Percentiles rank a stretch among this genome's conserved stretches.
These are phyloP conservation scores for Orbilia quercus DNA, from an alignment of 2,329 filamentous ascomycete species.

Conservation along the genomic window DNA sequence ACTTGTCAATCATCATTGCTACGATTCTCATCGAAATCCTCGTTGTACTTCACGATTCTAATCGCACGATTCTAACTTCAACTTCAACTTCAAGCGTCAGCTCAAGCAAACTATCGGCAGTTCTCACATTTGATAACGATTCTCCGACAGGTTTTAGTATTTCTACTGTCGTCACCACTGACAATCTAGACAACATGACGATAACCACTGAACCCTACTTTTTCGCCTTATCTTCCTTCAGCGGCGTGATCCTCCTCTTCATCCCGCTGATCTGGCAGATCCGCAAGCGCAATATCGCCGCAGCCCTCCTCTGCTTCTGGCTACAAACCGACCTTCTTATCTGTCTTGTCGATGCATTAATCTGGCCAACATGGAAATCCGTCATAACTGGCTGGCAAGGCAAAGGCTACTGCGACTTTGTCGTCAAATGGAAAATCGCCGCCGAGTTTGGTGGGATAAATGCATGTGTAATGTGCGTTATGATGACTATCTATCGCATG, in stretches of 20 bases:
- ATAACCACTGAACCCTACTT: conserved; percentile 28
- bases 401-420: conserved; percentile 72
- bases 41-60: conserved; percentile 11
- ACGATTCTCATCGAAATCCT: conserved; percentile 17
- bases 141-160: not conserved
- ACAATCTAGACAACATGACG: conserved; percentile 23
- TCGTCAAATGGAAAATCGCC: conserved; percentile 70
- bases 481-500: conserved; percentile 71
- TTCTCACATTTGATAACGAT: not conserved
- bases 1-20: conserved; percentile 25
- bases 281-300: conserved; percentile 71
- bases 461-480: conserved; percentile 70
- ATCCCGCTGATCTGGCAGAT: conserved; percentile 72
- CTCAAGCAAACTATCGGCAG: not conserved
- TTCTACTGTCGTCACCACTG: not conserved
- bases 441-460: conserved; percentile 67
- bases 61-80: not conserved
- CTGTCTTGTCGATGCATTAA: conserved; percentile 71
- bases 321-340: conserved; percentile 70
- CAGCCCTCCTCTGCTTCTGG: conserved; percentile 70
- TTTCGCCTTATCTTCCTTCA: conserved; percentile 53
- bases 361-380: conserved; percentile 73
- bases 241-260: conserved; percentile 67
- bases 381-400: conserved; percentile 70
- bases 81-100: not conserved